These are phyloP conservation scores for Geosiphon pyriformis DNA, from an alignment of 192 early-diverging fungal genomes.

Conservation along the genomic window DNA sequence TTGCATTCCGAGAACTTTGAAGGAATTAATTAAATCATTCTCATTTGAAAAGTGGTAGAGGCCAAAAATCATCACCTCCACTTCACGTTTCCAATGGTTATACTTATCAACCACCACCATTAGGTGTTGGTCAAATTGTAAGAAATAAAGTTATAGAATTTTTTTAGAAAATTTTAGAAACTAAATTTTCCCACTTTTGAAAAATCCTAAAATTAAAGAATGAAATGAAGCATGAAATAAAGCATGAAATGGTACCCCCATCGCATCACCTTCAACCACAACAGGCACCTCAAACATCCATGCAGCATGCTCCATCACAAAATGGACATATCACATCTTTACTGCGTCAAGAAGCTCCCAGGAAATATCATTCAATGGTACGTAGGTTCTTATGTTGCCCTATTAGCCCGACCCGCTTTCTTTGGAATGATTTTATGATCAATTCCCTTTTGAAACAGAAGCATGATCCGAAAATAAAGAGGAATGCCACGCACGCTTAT, in stretches of 20 bases:
- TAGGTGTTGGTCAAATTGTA: neutral
- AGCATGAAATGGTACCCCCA: neutral
- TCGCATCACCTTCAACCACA: neutral
- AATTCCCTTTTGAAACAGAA: conserved; percentile 32
- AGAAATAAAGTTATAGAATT: neutral
- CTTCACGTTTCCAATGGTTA: neutral
- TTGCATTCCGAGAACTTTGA: no score
- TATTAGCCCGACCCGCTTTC: neutral
- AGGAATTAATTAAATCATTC: no score
- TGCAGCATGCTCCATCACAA: neutral
- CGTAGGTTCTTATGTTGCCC: neutral
- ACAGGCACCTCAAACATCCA: neutral
- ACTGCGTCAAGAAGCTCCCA: neutral
- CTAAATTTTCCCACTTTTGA: neutral
- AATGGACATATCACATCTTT: conserved; percentile 4
- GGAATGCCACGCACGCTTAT: conserved; percentile 46
- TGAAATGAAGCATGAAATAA: neutral
- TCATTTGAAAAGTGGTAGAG: no score
- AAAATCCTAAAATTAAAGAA: neutral
- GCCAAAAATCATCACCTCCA: neutral
- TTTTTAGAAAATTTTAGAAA: neutral
- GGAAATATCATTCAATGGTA: conserved; percentile 24
- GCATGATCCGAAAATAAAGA: conserved; percentile 42
- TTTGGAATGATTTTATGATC: conserved; percentile 20
- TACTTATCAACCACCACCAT: neutral